These are phyloP conservation scores for Fraxinus xanthoxyloides DNA, from an alignment of 305 asterid genomes.

Conservation along the genomic window DNA sequence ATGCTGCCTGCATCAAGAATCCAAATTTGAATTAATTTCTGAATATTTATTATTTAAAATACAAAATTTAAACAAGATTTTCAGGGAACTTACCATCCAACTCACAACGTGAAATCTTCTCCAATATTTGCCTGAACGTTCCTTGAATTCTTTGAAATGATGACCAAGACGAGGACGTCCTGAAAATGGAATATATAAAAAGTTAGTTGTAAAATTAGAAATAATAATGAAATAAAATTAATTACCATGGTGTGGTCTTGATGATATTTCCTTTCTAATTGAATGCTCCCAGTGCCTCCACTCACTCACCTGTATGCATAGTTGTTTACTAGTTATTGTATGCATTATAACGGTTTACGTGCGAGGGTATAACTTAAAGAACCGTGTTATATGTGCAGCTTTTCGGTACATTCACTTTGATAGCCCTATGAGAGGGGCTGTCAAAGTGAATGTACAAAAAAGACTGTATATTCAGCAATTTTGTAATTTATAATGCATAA, in stretches of 20 bases:
- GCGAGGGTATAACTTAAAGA: too few species aligned
- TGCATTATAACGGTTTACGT: background rate
- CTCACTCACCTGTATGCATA: constrained; percentile 42
- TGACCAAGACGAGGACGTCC: constrained; percentile 21
- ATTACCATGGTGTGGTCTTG: constrained; percentile 40
- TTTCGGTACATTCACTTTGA: too few species aligned
- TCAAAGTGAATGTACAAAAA: too few species aligned
- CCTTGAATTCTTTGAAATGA: constrained; percentile 43
- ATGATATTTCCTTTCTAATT: constrained; percentile 29
- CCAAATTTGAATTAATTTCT: background rate
- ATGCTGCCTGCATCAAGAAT: constrained; percentile 51
- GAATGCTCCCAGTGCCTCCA: constrained; percentile 85
- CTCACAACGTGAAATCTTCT: constrained; percentile 55
- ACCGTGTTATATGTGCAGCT: too few species aligned
- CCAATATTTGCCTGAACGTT: constrained; percentile 66
- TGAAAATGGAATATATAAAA: background rate
- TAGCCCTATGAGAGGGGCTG: too few species aligned
- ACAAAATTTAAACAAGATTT: background rate
- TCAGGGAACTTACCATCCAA: constrained; percentile 56
- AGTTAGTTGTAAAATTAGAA: background rate
- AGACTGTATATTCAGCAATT: too few species aligned
- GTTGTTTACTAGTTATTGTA: background rate
- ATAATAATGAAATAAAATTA: background rate
- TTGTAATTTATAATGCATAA: too few species aligned
- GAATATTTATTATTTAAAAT: background rate